Evolutionary conservation across 1,284 basidiomycete species (phyloP).

Genomic region (Malassezia caprae): DNA sequence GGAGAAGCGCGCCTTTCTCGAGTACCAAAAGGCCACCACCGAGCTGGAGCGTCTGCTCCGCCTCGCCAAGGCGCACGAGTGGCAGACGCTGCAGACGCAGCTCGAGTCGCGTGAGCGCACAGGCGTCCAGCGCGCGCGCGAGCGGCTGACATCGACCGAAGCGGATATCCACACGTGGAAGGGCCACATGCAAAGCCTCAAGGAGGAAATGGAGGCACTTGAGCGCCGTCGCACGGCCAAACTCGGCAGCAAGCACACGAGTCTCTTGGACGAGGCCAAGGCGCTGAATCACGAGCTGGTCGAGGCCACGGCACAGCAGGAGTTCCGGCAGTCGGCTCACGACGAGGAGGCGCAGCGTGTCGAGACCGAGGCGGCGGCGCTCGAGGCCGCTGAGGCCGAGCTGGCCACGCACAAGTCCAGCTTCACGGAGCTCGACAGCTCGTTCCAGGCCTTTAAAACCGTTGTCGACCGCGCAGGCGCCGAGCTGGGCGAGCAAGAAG

Average conservation of each 20-base stretch:
- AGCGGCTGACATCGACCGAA: constrained; percentile 42
- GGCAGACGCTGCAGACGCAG: constrained; percentile 52
- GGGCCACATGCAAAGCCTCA: constrained; percentile 49
- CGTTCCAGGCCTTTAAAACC: constrained; percentile 52
- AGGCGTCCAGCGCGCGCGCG: constrained; percentile 40
- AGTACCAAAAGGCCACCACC: constrained; percentile 77
- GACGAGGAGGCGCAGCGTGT: constrained; percentile 68
- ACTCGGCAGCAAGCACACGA: constrained; percentile 34
- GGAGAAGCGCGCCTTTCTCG: constrained; percentile 81
- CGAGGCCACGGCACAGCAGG: constrained; percentile 74
- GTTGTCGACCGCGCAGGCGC: constrained; percentile 60
- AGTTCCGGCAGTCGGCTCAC: constrained; percentile 68
- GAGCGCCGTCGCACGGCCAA: constrained; percentile 55
- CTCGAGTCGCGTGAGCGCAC: constrained; percentile 49
- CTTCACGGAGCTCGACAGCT: constrained; percentile 21
- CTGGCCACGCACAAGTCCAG: constrained; percentile 49
- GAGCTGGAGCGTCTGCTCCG: constrained; percentile 84
- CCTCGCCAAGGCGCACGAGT: constrained; percentile 78
- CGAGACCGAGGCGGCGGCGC: constrained; percentile 54
- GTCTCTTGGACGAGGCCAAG: constrained; percentile 62
- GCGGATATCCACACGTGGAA: constrained; percentile 45
- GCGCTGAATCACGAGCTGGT: constrained; percentile 73
- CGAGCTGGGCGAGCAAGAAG: constrained; percentile 67
- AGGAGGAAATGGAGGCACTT: constrained; percentile 53
- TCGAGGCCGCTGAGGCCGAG: constrained; percentile 47